Evolutionary conservation across 306 rosid genomes (phyloP).

Genomic region (Gillenia trifoliata): DNA sequence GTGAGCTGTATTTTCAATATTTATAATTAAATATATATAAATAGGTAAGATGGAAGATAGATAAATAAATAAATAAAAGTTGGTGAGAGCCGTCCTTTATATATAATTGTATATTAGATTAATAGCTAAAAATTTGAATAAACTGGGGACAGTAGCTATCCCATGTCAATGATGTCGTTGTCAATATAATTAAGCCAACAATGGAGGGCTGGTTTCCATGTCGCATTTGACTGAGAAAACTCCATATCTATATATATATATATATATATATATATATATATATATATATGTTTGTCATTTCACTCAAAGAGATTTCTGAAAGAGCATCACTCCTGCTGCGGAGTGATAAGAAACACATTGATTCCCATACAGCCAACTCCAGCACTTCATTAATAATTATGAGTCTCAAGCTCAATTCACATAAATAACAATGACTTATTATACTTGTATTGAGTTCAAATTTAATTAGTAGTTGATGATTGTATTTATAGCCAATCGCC

Average conservation of each 20-base stretch:
- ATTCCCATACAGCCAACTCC: neutral
- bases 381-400: neutral
- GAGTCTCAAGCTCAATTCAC: neutral
- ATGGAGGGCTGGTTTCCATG: neutral
- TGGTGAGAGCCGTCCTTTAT: neutral
- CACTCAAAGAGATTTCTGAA: neutral
- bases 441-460: too few species aligned
- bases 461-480: too few species aligned
- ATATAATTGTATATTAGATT: neutral
- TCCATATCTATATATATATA: neutral
- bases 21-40: too few species aligned
- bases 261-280: neutral
- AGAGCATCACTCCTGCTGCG: neutral
- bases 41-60: neutral
- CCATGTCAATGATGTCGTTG: neutral
- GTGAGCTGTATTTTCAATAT: too few species aligned
- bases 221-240: neutral
- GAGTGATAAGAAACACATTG: neutral
- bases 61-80: neutral
- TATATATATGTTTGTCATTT: neutral
- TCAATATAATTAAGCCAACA: neutral
- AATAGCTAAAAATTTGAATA: too few species aligned
- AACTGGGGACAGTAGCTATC: neutral
- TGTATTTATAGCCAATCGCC: rapidly evolving
- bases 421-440: too few species aligned